Evolutionary conservation across 306 rosid genomes (phyloP), one percentile per base, ranked within the genome.

Genomic region (Gastrolobium bilobum): DNA sequence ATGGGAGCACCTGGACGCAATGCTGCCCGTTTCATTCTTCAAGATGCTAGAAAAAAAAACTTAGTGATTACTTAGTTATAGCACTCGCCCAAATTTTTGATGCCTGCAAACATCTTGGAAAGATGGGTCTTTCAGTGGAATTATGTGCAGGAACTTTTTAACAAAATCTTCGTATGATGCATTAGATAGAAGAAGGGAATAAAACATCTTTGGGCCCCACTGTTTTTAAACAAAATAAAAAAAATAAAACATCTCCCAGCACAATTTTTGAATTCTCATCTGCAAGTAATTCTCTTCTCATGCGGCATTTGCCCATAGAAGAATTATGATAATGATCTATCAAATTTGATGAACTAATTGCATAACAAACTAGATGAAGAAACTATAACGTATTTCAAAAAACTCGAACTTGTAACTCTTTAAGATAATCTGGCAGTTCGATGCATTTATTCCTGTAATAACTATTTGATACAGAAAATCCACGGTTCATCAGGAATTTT

Each of bases 1-100:
- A 92, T 94, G 97, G 97, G 97, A 4, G 97, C 97, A 42, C 92
- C 99, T 0, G 97, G 97, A 53, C 96, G 90, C 58, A 94, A 94
- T 62, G 95, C 97, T 38, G 97, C 97, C n/a, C 87, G n/a, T 10
- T 7, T 89, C 34, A 95, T 86, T 84, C 94, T 95, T 58, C 84
- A 85, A 81, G 92, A 92, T 58, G 54, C 86, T 39, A 84, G 73
- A 53, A 80, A 82, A 71, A 37, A 43, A 65, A 52, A 59, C 29
- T 73, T 40, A 74, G 42, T 47, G 40, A 40, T 34, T 31, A 38
- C 79, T 4, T 4, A 33, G 47, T 66, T 44, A 35, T 35, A 57
- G 60, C 30, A 59, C 34, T 34, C 10, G 0, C 74, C 68, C 69
- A 42, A 42, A 33, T 38, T 47, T 11, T 69, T 37, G 6, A 40